These are phyloP conservation scores for Physocladia obscura DNA, from an alignment of 192 early-diverging fungal species.

Conservation along the genomic window DNA sequence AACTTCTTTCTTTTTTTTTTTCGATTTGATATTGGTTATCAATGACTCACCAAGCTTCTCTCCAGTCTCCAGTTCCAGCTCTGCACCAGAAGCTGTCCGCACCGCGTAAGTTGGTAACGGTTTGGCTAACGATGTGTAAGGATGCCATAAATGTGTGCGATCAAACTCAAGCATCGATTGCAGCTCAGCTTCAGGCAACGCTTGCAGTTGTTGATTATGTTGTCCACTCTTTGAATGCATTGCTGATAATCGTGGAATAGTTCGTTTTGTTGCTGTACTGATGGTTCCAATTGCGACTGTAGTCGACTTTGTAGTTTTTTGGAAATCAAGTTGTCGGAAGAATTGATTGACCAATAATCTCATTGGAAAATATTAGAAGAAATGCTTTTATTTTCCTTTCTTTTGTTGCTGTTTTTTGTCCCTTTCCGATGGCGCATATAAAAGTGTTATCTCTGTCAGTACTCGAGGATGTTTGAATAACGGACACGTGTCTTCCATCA, in stretches of 20 bases:
- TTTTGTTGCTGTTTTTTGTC: too few relatives aligned
- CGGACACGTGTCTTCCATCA: conserved; percentile 10
- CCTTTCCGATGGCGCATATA: conserved; percentile 5
- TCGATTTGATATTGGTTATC: neutral
- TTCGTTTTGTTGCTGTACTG: too few relatives aligned
- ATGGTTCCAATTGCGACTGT: too few relatives aligned
- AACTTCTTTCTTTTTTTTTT: neutral
- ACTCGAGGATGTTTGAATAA: conserved; percentile 11
- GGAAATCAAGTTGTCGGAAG: too few relatives aligned
- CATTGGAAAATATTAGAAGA: too few relatives aligned
- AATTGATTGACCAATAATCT: too few relatives aligned
- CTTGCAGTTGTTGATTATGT: too few relatives aligned
- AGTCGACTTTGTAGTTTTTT: too few relatives aligned
- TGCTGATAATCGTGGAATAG: too few relatives aligned
- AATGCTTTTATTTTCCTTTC: too few relatives aligned
- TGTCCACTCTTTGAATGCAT: too few relatives aligned
- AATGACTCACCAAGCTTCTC: neutral
- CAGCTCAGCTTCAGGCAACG: too few relatives aligned
- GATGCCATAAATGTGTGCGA: conserved; percentile 21
- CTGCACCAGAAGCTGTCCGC: neutral
- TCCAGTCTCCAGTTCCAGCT: neutral
- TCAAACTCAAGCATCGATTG: conserved; percentile 2
- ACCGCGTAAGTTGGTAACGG: conserved; percentile 16
- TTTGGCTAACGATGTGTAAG: conserved; percentile 16
- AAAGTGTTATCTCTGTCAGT: conserved; percentile 1